phyloP scores from a whole-genome alignment of 2,329 filamentous ascomycete genomes.

The Colletotrichum neosansevieriae region DNA sequence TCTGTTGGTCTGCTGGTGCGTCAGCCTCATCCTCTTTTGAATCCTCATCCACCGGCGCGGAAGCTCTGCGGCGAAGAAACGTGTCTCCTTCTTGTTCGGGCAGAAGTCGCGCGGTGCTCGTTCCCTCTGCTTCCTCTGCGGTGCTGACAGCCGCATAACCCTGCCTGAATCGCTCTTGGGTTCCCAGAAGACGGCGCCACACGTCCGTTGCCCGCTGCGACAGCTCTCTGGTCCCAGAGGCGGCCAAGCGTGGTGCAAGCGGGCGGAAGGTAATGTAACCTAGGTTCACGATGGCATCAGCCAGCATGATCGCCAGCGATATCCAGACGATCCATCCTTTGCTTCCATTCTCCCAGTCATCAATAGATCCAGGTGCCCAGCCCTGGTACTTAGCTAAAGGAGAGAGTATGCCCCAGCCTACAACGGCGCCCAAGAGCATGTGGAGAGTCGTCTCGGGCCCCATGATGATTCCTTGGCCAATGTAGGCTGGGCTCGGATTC shows the following conservation, averaged over 20 bases:
- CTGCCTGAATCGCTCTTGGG: not conserved
- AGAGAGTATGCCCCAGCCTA: slow-evolving; percentile 93
- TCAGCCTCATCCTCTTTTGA: slow-evolving; percentile 78
- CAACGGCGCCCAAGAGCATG: slow-evolving; percentile 89
- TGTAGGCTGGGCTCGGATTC: slow-evolving; percentile 96
- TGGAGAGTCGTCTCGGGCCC: slow-evolving; percentile 93
- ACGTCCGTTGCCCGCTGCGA: not conserved
- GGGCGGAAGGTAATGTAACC: slow-evolving; percentile 80
- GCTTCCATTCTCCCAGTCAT: slow-evolving; percentile 91
- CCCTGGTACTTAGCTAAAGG: slow-evolving; percentile 86
- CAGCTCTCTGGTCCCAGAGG: not conserved
- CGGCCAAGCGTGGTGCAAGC: slow-evolving; percentile 46
- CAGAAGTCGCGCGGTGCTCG: slow-evolving; percentile 20
- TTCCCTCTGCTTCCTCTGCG: slow-evolving; percentile 24
- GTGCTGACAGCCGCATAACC: slow-evolving; percentile 29
- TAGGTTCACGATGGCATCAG: slow-evolving; percentile 90
- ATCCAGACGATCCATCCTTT: slow-evolving; percentile 99
- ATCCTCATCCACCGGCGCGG: not conserved
- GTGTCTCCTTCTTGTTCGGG: not conserved
- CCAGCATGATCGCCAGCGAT: slow-evolving; percentile 95
- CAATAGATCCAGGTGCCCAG: slow-evolving; percentile 90
- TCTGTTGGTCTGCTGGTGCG: slow-evolving; percentile 84
- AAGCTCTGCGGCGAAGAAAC: not conserved
- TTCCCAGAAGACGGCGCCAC: not conserved
- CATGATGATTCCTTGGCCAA: slow-evolving; percentile 99